Percentiles rank a stretch among this genome's conserved stretches.
These are phyloP conservation scores for Mimosa pudica DNA, from an alignment of 306 rosid genomes.

Conservation along the genomic window DNA sequence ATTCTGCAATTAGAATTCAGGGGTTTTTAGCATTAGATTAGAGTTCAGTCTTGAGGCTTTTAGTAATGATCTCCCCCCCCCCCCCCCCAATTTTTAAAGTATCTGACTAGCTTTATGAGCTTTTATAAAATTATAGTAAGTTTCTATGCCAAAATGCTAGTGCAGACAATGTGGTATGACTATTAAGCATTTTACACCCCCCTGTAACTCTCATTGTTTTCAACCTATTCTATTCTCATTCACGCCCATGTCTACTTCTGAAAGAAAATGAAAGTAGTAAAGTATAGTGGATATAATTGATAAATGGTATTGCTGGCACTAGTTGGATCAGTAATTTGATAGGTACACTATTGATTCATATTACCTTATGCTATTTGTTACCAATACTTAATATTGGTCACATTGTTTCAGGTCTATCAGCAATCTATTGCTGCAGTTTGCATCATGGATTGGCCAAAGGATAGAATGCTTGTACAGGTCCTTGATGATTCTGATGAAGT, in stretches of 20 bases:
- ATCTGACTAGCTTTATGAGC: too few species aligned
- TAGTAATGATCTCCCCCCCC: too few species aligned
- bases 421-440: constrained; percentile 96
- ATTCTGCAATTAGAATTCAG: too few species aligned
- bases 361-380: constrained; percentile 10
- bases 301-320: constrained; percentile 6
- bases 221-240: background rate
- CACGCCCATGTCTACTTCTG: background rate
- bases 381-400: constrained; percentile 32
- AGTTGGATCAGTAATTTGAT: constrained; percentile 14
- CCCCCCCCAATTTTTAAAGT: too few species aligned
- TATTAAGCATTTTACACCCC: background rate
- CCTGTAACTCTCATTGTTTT: background rate
- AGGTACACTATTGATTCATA: background rate
- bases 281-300: background rate
- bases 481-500: constrained; percentile 95
- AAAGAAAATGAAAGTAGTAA: constrained; percentile 6
- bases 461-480: constrained; percentile 91
- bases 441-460: constrained; percentile 93
- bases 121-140: too few species aligned
- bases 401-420: constrained; percentile 77
- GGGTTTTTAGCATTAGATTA: too few species aligned
- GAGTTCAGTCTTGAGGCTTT: too few species aligned
- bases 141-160: too few species aligned
- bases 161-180: background rate